Conservation (phyloP, 495 filamentous ascomycete genomes). For the Tuber borchii region DNA sequence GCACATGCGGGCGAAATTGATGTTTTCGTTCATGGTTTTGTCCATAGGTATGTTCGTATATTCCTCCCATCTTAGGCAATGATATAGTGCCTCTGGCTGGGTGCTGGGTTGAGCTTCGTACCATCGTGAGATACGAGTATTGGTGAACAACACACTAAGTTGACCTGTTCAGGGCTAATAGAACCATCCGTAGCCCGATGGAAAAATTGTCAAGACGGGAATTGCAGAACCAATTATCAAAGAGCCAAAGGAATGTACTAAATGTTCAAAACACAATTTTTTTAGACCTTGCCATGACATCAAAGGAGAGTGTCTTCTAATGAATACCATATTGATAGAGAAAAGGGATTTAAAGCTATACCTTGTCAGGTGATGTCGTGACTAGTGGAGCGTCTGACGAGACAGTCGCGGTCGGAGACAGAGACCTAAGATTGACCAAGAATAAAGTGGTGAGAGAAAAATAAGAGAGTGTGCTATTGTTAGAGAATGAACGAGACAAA, state of each 20-base stretch:
- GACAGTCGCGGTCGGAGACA: not conserved
- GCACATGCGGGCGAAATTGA: constrained; percentile 10
- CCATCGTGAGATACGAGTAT: constrained; percentile 22
- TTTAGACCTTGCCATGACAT: not conserved
- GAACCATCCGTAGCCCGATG: constrained; percentile 23
- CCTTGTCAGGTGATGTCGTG: not conserved
- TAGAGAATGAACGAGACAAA: constrained; percentile 16
- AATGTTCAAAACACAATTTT: not conserved
- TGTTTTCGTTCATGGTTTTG: constrained; percentile 39
- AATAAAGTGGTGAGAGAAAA: not conserved
- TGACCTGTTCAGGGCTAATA: constrained; percentile 4
- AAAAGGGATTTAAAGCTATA: not conserved
- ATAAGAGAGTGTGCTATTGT: not conserved
- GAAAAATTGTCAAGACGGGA: not conserved
- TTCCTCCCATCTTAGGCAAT: constrained; percentile 4
- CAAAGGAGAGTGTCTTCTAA: not conserved
- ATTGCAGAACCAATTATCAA: not conserved
- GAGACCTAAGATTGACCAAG: not conserved
- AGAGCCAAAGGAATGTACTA: not conserved
- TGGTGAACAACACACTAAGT: constrained; percentile 18
- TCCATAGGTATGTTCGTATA: constrained; percentile 16
- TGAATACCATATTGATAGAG: not conserved
- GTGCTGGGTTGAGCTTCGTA: constrained; percentile 15
- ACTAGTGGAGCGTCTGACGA: not conserved
- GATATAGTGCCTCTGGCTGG: not conserved